Evolutionary conservation across 305 asterid species (phyloP).

Genomic region (Fraxinus nigra): DNA sequence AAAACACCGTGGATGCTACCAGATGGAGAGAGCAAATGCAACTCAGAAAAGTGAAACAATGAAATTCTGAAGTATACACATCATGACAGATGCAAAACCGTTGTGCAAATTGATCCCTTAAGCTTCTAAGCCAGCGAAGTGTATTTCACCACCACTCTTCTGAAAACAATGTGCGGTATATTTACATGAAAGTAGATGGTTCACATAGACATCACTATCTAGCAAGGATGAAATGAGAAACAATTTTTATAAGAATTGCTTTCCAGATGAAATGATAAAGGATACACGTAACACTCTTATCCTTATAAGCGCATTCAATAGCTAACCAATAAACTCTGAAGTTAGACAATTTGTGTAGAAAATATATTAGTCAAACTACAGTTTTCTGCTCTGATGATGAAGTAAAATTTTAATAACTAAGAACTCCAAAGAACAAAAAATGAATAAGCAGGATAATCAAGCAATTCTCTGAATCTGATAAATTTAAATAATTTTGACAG

Average conservation of each 20-base stretch:
- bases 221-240: slow-evolving; percentile 6
- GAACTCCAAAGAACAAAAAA: not conserved
- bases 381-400: not conserved
- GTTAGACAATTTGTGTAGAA: not conserved
- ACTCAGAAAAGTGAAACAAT: not conserved
- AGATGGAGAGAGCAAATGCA: not conserved
- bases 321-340: not conserved
- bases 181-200: not conserved
- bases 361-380: not conserved
- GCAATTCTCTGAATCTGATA: not conserved
- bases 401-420: not conserved
- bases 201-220: not conserved
- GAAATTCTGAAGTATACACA: not conserved
- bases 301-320: not conserved
- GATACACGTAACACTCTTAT: not conserved
- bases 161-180: not conserved
- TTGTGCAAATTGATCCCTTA: not conserved
- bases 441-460: slow-evolving; percentile 4
- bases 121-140: not conserved
- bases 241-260: not conserved
- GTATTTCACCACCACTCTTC: not conserved
- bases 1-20: not conserved
- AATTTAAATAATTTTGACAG: not conserved
- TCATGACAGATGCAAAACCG: not conserved
- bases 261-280: not conserved